These are phyloP conservation scores for Tricholoma saponaceum DNA, from an alignment of 768 basidiomycete species.

Conservation along the genomic window DNA sequence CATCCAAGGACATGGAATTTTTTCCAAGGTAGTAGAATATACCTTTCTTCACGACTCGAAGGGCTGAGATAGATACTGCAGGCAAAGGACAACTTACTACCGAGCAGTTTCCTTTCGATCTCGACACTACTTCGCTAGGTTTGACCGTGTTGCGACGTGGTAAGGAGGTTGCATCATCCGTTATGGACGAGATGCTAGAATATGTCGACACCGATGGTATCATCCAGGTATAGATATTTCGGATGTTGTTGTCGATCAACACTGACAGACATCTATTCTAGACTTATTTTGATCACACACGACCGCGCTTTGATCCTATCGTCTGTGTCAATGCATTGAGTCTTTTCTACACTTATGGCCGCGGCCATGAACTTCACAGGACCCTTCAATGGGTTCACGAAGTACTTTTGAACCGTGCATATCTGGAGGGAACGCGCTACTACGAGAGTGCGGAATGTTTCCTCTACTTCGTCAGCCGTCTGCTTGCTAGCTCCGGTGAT, in stretches of 20 bases:
- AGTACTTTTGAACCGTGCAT: conserved; percentile 48
- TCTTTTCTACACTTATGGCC: conserved; percentile 46
- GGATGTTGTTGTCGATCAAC: background rate
- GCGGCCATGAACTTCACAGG: conserved; percentile 38
- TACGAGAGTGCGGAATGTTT: conserved; percentile 50
- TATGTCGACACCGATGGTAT: conserved; percentile 49
- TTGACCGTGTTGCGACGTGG: conserved; percentile 37
- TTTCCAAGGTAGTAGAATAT: conserved; percentile 36
- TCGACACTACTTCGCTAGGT: conserved; percentile 56
- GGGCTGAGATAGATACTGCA: conserved; percentile 9
- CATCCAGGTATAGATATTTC: conserved; percentile 31
- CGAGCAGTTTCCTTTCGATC: conserved; percentile 46
- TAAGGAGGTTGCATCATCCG: conserved; percentile 28
- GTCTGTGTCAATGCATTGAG: conserved; percentile 48
- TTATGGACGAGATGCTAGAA: conserved; percentile 57
- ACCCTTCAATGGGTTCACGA: conserved; percentile 48
- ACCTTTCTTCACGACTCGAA: background rate
- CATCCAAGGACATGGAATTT: conserved; percentile 50
- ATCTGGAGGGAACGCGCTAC: conserved; percentile 52
- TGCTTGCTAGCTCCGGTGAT: conserved; percentile 33
- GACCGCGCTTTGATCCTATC: conserved; percentile 50
- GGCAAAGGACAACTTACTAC: conserved; percentile 41
- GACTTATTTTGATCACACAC: conserved; percentile 50
- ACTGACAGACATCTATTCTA: conserved; percentile 16
- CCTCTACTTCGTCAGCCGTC: conserved; percentile 46